Evolutionary conservation across 2,329 filamentous ascomycete species (phyloP).

Genomic region (Aspergillus sp.): DNA sequence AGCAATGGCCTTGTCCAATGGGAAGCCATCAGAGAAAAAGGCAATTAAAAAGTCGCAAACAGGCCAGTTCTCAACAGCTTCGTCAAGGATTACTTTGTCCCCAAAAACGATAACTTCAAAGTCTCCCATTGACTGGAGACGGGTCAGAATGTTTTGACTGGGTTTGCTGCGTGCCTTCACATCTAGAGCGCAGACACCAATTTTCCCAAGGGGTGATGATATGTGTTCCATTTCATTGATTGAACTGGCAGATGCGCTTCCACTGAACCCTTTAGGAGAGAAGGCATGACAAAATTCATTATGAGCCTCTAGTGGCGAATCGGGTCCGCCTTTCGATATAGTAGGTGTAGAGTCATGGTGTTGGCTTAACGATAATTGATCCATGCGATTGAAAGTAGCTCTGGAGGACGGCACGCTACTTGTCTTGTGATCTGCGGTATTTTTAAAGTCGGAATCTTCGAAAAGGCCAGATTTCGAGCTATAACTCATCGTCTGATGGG

Average conservation of each 20-base stretch:
- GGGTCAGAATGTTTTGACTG: slow-evolving; percentile 89
- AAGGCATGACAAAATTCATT: slow-evolving; percentile 31
- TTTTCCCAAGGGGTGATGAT: slow-evolving; percentile 50
- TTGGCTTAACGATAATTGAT: slow-evolving; percentile 7
- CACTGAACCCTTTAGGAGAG: slow-evolving; percentile 66
- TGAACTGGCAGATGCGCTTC: slow-evolving; percentile 73
- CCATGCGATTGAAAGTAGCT: too few species aligned
- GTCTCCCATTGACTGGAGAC: slow-evolving; percentile 80
- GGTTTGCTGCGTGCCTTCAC: slow-evolving; percentile 95
- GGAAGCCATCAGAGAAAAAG: slow-evolving; percentile 97
- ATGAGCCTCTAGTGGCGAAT: slow-evolving; percentile 18
- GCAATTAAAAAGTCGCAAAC: slow-evolving; percentile 95
- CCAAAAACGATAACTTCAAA: slow-evolving; percentile 98
- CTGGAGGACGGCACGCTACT: too few species aligned
- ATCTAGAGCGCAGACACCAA: slow-evolving; percentile 92
- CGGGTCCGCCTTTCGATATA: slow-evolving; percentile 10
- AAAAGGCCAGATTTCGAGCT: too few species aligned
- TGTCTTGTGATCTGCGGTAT: too few species aligned
- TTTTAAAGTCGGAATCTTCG: too few species aligned
- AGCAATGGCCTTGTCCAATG: slow-evolving; percentile 90
- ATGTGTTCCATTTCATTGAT: slow-evolving; percentile 56
- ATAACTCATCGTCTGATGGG: too few species aligned
- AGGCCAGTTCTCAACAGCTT: slow-evolving; percentile 94
- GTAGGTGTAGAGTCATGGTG: slow-evolving; percentile 13
- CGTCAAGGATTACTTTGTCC: slow-evolving; percentile 96